Percentiles rank a stretch among this genome's conserved stretches.
phyloP scores from a whole-genome alignment of 2,329 filamentous ascomycete genomes.

The Zasmidium angulare region DNA sequence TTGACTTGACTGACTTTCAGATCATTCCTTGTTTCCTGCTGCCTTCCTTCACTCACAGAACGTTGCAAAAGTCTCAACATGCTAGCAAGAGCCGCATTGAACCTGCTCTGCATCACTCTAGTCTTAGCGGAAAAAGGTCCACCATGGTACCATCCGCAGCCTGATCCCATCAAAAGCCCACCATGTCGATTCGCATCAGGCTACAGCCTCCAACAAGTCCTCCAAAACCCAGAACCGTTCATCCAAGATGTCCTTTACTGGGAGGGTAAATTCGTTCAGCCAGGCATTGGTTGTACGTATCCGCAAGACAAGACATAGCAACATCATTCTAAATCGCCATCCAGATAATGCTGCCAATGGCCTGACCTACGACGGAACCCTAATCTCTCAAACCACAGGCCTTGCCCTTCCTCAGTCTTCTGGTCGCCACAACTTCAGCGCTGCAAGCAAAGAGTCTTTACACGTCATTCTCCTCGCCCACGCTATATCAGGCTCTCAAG shows the following conservation, averaged over 20 bases:
- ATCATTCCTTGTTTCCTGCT: too few species aligned
- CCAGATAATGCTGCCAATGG: conserved; percentile 42
- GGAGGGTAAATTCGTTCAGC: conserved; percentile 48
- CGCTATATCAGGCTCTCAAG: conserved; percentile 39
- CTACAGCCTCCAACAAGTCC: conserved; percentile 29
- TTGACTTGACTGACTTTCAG: too few species aligned
- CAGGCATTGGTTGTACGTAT: conserved; percentile 36
- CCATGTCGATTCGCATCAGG: conserved; percentile 28
- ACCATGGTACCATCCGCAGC: not conserved
- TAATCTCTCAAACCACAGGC: conserved; percentile 42
- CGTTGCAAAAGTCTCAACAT: not conserved
- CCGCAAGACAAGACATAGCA: too few species aligned
- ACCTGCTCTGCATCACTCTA: not conserved
- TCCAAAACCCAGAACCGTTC: conserved; percentile 35
- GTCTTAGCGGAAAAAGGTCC: not conserved
- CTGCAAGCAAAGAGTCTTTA: conserved; percentile 42
- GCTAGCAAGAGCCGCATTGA: not conserved
- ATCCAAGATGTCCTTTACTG: conserved; percentile 43
- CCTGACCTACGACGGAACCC: conserved; percentile 44
- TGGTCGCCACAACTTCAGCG: conserved; percentile 39
- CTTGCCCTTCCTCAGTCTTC: conserved; percentile 31
- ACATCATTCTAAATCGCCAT: too few species aligned
- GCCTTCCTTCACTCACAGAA: too few species aligned
- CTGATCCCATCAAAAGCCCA: not conserved
- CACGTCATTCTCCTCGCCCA: conserved; percentile 48